Conservation (phyloP, 192 early-diverging fungal genomes). For the Linnemannia hyalina region DNA sequence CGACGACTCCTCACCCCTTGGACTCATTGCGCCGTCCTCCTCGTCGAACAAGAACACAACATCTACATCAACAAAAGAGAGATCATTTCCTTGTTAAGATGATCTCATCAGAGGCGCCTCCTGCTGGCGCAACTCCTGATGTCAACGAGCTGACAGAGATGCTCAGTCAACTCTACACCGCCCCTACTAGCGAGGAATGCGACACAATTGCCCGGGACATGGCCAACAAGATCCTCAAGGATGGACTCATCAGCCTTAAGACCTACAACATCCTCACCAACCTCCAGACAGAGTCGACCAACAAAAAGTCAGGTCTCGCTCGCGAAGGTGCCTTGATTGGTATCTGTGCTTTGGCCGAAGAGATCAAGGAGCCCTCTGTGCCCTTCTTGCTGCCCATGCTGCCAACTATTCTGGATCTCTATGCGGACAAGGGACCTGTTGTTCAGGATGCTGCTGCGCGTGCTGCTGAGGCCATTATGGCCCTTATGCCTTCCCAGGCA, state of each 20-base stretch:
- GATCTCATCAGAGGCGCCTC: not conserved
- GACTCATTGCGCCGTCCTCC: not conserved
- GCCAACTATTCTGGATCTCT: conserved; percentile 68
- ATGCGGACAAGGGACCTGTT: conserved; percentile 66
- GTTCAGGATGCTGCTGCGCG: conserved; percentile 64
- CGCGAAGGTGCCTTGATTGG: conserved; percentile 76
- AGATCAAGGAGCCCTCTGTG: conserved; percentile 72
- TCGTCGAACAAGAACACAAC: not conserved
- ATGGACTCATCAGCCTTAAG: conserved; percentile 70
- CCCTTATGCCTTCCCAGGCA: conserved; percentile 60
- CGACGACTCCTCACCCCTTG: not conserved
- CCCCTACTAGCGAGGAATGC: conserved; percentile 65
- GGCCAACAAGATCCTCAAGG: conserved; percentile 56
- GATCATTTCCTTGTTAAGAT: not conserved
- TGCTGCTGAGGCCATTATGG: conserved; percentile 57
- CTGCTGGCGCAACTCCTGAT: conserved; percentile 11
- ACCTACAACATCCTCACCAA: conserved; percentile 68
- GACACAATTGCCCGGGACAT: conserved; percentile 62
- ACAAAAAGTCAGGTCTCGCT: conserved; percentile 75
- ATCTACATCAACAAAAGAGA: not conserved
- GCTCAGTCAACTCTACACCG: conserved; percentile 58
- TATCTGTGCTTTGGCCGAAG: conserved; percentile 71
- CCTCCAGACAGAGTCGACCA: conserved; percentile 67
- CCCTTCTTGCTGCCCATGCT: conserved; percentile 72
- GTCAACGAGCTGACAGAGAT: conserved; percentile 55